Base-by-base conservation (phyloP, 2,329 filamentous ascomycete genomes). In the Calonectria pteridis region DNA sequence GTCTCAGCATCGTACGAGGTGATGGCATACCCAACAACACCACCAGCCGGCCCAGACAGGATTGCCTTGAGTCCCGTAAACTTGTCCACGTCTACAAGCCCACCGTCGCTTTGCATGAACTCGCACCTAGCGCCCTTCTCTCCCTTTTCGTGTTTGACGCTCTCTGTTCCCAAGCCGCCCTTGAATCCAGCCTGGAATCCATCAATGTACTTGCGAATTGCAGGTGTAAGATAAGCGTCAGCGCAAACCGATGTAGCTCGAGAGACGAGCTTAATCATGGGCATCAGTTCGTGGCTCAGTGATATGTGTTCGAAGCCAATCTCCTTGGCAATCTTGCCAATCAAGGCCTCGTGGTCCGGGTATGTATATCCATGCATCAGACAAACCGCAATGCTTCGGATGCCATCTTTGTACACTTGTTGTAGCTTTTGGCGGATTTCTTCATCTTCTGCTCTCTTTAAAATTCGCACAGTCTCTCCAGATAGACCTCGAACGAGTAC, bases 341-440 rank as follows among this genome's bases (percentile, higher is more conserved):
- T 89, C 51, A 95, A 81, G 0, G 93, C 92, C 82, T 98, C 96
- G 79, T 98, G 96, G 64, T 94, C 91, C 1, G 95, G 95, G 81
- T 95, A 98, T 0, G 95, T 98, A 82, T 98, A 98, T 6, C 94
- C 94, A 82, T 98, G 96, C 92, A 98, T 96, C 73, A 98, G 86
- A 79, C 95, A 97, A 2, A 98, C 95, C 4, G 96, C 95, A 77
- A 98, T 93, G 82, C 94, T 97, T 75, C 90, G 89, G 78, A 97
- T 93, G 0, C 93, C 93, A 11, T 89, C 85, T 51, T 92, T 89
- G 75, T 91, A 93, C 0, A 95, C 87, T 5, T 87, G 84, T 77
- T 93, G 88, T 29, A 95, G 83, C 77, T 93, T 90, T n/a, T 85
- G 80, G 73, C 87, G 83, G 70, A 93, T 90, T 26, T 87, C 85